phyloP scores from a whole-genome alignment of 2,329 filamentous ascomycete genomes.

The Seiridium cupressi region DNA sequence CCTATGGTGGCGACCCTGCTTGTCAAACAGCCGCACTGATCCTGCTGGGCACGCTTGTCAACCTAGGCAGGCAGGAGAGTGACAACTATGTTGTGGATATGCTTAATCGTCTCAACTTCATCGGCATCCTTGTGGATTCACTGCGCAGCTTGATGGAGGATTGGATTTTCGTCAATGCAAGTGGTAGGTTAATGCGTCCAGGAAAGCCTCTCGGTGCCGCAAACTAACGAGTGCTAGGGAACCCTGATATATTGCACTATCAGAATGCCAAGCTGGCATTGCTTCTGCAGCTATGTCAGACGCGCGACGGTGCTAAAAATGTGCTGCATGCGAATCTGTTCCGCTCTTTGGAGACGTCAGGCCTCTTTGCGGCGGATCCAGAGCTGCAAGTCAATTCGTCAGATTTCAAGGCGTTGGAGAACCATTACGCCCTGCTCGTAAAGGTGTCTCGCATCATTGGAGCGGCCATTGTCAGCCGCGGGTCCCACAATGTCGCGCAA shows the following conservation, averaged over 20 bases:
- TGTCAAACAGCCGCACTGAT: conserved; percentile 86
- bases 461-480: conserved; percentile 76
- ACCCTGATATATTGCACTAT: conserved; percentile 47
- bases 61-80: conserved; percentile 68
- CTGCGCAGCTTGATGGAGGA: conserved; percentile 76
- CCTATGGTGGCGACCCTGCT: conserved; percentile 75
- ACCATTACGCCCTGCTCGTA: conserved; percentile 82
- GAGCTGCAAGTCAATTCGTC: conserved; percentile 81
- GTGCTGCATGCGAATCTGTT: conserved; percentile 91
- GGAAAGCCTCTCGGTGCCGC: conserved; percentile 14
- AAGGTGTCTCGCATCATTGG: conserved; percentile 79
- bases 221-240: conserved; percentile 27
- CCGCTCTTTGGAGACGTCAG: conserved; percentile 73
- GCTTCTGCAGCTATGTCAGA: conserved; percentile 80
- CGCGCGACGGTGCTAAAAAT: conserved; percentile 76
- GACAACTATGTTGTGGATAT: conserved; percentile 75
- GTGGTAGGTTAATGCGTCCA: conserved; percentile 45
- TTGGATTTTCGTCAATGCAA: conserved; percentile 55
- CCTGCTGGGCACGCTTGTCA: conserved; percentile 75
- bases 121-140: conserved; percentile 86
- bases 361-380: conserved; percentile 86
- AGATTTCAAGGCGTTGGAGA: conserved; percentile 68
- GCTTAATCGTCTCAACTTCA: conserved; percentile 84
- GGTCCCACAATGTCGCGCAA: conserved; percentile 78
- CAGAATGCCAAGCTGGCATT: conserved; percentile 75